Conservation (phyloP, 2,329 filamentous ascomycete species). For the Aspergillus thermomutatus region DNA sequence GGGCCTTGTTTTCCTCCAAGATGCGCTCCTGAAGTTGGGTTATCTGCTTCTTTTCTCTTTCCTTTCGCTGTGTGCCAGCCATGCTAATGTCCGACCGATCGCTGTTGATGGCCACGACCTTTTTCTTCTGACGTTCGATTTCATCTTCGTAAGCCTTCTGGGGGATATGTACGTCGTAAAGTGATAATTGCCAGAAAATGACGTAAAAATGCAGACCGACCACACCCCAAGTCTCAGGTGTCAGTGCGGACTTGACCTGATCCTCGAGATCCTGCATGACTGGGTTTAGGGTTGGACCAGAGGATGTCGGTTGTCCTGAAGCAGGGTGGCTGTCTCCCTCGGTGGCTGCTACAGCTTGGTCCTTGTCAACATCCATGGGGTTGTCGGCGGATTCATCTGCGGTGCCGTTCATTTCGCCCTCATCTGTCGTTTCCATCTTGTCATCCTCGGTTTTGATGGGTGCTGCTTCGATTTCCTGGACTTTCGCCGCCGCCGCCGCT, state of each 20-base stretch:
- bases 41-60: constrained; percentile 66
- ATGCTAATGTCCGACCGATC: constrained; percentile 72
- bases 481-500: constrained; percentile 17
- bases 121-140: constrained; percentile 64
- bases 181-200: constrained; percentile 86
- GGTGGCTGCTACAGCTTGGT: constrained; percentile 15
- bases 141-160: constrained; percentile 75
- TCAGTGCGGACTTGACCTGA: constrained; percentile 60
- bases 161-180: constrained; percentile 76
- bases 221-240: constrained; percentile 62
- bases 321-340: constrained; percentile 12
- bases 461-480: constrained; percentile 20
- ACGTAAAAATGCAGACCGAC: constrained; percentile 80
- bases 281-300: constrained; percentile 57
- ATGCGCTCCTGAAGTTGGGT: constrained; percentile 67
- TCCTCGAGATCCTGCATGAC: constrained; percentile 72
- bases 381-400: constrained; percentile 20
- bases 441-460: constrained; percentile 28
- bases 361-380: constrained; percentile 36
- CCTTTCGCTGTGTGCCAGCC: constrained; percentile 62
- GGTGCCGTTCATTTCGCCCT: constrained; percentile 15
- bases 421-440: constrained; percentile 34
- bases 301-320: constrained; percentile 18
- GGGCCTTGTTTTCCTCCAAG: constrained; percentile 68
- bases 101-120: constrained; percentile 63